Conservation (phyloP, 2,329 filamentous ascomycete species). For the Colletotrichum cuscutae region DNA sequence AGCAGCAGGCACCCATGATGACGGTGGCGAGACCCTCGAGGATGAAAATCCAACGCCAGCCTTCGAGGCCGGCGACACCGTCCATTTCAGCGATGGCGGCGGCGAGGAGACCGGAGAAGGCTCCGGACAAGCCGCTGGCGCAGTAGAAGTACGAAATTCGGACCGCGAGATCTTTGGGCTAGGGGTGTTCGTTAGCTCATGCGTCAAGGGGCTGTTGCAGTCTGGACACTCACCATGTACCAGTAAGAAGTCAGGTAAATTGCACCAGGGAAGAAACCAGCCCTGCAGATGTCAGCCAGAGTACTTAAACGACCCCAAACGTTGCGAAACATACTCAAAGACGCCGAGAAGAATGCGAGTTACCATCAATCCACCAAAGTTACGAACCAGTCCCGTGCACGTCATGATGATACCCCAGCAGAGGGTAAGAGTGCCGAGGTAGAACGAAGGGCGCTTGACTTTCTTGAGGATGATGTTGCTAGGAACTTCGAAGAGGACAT, state of each 20-base stretch:
- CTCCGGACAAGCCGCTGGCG: slow-evolving; percentile 74
- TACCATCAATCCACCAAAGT: slow-evolving; percentile 39
- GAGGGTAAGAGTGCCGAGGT: slow-evolving; percentile 73
- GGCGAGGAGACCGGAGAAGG: slow-evolving; percentile 69
- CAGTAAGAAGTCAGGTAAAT: slow-evolving; percentile 51
- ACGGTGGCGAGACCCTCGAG: slow-evolving; percentile 41
- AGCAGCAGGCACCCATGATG: slow-evolving; percentile 40
- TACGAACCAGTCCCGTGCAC: slow-evolving; percentile 39
- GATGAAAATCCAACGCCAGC: slow-evolving; percentile 52
- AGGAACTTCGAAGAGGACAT: slow-evolving; percentile 71
- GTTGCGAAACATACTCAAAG: slow-evolving; percentile 50
- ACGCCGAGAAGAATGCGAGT: slow-evolving; percentile 60
- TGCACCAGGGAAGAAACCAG: slow-evolving; percentile 65
- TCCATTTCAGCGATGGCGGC: slow-evolving; percentile 65
- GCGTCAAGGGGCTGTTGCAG: not conserved
- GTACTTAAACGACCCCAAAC: not conserved
- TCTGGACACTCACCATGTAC: not conserved
- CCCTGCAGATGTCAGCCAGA: slow-evolving; percentile 40
- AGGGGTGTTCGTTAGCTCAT: slow-evolving; percentile 45
- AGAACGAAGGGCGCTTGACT: slow-evolving; percentile 68
- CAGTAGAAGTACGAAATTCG: slow-evolving; percentile 75
- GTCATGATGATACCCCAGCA: slow-evolving; percentile 45
- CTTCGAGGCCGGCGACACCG: slow-evolving; percentile 48
- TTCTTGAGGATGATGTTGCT: slow-evolving; percentile 75
- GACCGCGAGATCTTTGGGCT: slow-evolving; percentile 41